Conservation (phyloP, 768 basidiomycete species). For the Hortiboletus campestris region DNA sequence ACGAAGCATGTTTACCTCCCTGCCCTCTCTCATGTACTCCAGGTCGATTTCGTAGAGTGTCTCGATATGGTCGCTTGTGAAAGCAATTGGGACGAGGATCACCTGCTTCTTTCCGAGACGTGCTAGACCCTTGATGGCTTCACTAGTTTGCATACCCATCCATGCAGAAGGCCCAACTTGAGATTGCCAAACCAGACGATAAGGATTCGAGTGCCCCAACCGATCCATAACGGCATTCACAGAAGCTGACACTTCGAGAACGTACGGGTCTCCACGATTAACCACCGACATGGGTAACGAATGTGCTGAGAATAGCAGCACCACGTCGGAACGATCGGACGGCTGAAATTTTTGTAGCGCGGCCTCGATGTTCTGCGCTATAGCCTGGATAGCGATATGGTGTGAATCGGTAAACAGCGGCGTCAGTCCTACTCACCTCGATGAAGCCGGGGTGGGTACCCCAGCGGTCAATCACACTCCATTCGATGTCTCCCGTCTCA, state of each 20-base stretch:
- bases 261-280: constrained; percentile 97
- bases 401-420: background rate
- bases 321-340: constrained; percentile 67
- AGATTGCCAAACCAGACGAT: constrained; percentile 95
- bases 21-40: constrained; percentile 89
- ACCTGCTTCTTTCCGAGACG: constrained; percentile 72
- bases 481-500: constrained; percentile 69
- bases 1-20: constrained; percentile 59
- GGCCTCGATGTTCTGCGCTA: constrained; percentile 83
- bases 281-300: constrained; percentile 98
- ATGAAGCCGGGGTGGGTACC: constrained; percentile 93
- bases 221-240: constrained; percentile 93
- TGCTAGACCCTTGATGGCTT: constrained; percentile 85
- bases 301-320: constrained; percentile 94
- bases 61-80: constrained; percentile 99
- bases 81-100: constrained; percentile 92
- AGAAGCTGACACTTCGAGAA: constrained; percentile 91
- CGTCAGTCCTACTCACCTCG: constrained; percentile 58
- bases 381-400: constrained; percentile 53
- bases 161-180: constrained; percentile 97
- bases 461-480: constrained; percentile 99
- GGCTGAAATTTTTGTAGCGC: constrained; percentile 78
- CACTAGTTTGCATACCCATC: constrained; percentile 96
- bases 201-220: constrained; percentile 77
- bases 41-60: constrained; percentile 95